Conservation (phyloP, 2,329 filamentous ascomycete genomes). For the Microsporum audouinii region DNA sequence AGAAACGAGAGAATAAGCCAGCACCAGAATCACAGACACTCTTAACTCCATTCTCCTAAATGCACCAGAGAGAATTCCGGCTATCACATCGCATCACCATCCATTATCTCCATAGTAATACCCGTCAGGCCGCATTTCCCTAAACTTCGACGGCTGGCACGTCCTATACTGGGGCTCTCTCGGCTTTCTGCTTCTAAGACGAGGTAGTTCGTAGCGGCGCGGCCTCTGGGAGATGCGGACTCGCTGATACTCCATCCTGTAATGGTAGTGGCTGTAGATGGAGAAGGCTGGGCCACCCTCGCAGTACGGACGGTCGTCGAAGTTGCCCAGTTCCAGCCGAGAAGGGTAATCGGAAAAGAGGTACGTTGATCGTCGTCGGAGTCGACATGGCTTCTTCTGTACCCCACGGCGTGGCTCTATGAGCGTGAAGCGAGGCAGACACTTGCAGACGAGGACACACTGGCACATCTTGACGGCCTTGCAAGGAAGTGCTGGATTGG, state of each 20-base stretch:
- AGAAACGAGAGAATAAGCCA: background rate
- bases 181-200: background rate
- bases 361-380: background rate
- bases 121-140: conserved; percentile 8
- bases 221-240: background rate
- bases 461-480: background rate
- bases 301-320: background rate
- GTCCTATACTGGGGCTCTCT: background rate
- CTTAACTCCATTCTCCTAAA: background rate
- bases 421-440: background rate
- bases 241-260: background rate
- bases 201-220: background rate
- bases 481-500: background rate
- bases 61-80: background rate
- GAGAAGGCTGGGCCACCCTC: conserved; percentile 2
- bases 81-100: background rate
- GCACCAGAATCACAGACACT: background rate
- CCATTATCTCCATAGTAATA: conserved; percentile 7
- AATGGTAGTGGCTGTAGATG: conserved; percentile 4
- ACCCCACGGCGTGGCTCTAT: background rate
- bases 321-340: background rate
- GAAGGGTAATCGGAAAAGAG: background rate
- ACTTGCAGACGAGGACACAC: background rate
- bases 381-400: background rate
- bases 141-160: background rate